These are phyloP conservation scores for Suhomyces guaymorum DNA, from an alignment of 1,139 yeast genomes.

Conservation along the genomic window DNA sequence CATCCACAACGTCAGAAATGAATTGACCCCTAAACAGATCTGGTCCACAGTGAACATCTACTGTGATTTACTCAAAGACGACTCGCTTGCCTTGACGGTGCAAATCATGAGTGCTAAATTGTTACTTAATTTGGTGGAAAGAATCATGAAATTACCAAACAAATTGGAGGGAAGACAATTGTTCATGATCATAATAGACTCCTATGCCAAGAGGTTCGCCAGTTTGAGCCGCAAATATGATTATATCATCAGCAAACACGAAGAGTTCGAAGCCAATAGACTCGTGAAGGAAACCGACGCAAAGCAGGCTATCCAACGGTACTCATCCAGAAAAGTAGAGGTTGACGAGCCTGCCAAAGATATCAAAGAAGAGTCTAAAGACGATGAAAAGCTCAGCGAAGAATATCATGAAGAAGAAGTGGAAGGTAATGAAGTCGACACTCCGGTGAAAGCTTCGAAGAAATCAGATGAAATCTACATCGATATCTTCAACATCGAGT, in stretches of 20 bases:
- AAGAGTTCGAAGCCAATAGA: constrained; percentile 49
- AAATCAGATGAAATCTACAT: constrained; percentile 23
- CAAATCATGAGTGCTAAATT: constrained; percentile 97
- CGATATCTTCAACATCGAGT: constrained; percentile 42
- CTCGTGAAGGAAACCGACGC: constrained; percentile 44
- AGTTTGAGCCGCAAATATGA: constrained; percentile 72
- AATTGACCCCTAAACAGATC: constrained; percentile 78
- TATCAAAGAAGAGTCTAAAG: constrained; percentile 12
- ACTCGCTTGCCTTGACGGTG: constrained; percentile 80
- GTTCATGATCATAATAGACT: constrained; percentile 77
- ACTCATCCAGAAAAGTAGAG: constrained; percentile 32
- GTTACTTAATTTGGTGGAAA: constrained; percentile 80
- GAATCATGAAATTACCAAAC: constrained; percentile 80
- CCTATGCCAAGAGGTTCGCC: constrained; percentile 82
- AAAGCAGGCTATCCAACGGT: constrained; percentile 43
- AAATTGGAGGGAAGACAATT: constrained; percentile 85
- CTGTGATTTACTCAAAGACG: constrained; percentile 79
- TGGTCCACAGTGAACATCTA: constrained; percentile 87
- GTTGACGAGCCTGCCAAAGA: constrained; percentile 15
- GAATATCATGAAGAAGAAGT: constrained; percentile 10
- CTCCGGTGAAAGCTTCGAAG: constrained; percentile 12
- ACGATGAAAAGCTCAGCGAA: constrained; percentile 6
- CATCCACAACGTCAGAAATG: constrained; percentile 87
- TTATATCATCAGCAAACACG: constrained; percentile 65
- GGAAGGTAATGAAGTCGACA: constrained; percentile 14